Percentiles rank a stretch among this genome's conserved stretches.
Evolutionary conservation across 2,329 filamentous ascomycete genomes (phyloP).

Genomic region (Westerdykella sp.): DNA sequence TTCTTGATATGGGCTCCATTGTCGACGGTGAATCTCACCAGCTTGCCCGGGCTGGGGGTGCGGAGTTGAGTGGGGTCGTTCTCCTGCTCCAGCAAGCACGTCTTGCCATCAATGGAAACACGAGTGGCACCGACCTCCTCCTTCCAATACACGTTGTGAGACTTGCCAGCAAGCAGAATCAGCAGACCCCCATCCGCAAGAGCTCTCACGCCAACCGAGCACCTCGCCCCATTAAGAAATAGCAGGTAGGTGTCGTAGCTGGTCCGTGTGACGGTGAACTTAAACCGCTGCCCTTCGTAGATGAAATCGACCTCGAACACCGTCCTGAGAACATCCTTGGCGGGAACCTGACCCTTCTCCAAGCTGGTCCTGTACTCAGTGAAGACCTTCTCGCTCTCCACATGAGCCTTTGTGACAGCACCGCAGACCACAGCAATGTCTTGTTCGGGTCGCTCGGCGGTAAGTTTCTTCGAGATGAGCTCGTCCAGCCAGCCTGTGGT

Average conservation of each 20-base stretch:
- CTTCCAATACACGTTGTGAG: conserved; percentile 99
- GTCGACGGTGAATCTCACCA: conserved; percentile 95
- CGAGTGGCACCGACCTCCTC: conserved; percentile 95
- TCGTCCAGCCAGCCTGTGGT: conserved; percentile 98
- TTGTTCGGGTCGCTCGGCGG: conserved; percentile 87
- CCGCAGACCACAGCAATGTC: conserved; percentile 93
- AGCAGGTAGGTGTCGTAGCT: conserved; percentile 92
- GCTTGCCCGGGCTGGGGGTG: conserved; percentile 90
- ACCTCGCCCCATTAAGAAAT: conserved; percentile 98
- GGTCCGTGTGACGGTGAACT: conserved; percentile 93
- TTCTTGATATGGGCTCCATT: conserved; percentile 90
- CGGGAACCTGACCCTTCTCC: conserved; percentile 94
- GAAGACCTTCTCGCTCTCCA: conserved; percentile 85
- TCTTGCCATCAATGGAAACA: conserved; percentile 95
- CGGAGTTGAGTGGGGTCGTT: conserved; percentile 97
- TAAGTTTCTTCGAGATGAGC: conserved; percentile 95
- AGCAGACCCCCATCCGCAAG: conserved; percentile 91
- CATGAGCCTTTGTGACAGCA: conserved; percentile 89
- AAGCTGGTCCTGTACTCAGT: conserved; percentile 80
- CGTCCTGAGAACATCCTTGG: conserved; percentile 94
- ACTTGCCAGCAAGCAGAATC: conserved; percentile 82
- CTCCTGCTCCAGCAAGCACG: conserved; percentile 94
- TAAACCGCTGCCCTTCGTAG: conserved; percentile 93
- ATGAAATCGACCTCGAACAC: conserved; percentile 98
- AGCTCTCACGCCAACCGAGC: conserved; percentile 83